A percentile compares a stretch with the other conserved stretches of the same genome.
These are phyloP conservation scores for Fusarium cyanostomum DNA, from an alignment of 2,329 filamentous ascomycete genomes.

Conservation along the genomic window DNA sequence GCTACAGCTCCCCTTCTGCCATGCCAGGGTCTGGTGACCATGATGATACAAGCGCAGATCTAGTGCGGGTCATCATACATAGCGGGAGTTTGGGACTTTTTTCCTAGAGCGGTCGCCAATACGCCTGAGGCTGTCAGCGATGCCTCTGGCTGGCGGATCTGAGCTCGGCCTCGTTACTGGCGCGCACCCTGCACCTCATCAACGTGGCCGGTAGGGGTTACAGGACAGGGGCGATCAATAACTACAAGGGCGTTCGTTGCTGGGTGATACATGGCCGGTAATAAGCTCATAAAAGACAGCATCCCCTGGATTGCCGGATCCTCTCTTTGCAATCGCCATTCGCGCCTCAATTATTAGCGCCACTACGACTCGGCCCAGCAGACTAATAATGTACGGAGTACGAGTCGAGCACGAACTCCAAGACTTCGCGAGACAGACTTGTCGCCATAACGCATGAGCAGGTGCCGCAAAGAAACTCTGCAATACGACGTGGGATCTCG, in stretches of 20 bases:
- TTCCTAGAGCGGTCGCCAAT: constrained; percentile 1
- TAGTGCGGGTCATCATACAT: constrained; percentile 10
- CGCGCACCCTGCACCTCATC: neutral
- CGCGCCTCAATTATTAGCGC: constrained; percentile 4
- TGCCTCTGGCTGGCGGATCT: neutral
- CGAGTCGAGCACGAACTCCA: constrained; percentile 19
- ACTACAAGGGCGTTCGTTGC: neutral
- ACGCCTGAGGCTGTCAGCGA: neutral
- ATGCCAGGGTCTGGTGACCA: constrained; percentile 22
- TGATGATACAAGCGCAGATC: constrained; percentile 27
- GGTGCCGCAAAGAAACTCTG: constrained; percentile 19
- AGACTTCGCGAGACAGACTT: neutral
- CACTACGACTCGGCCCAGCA: constrained; percentile 29
- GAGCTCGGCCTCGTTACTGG: neutral
- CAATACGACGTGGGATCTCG: constrained; percentile 28
- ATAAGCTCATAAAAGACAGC: constrained; percentile 2
- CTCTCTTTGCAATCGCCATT: constrained; percentile 15
- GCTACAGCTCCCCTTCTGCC: neutral
- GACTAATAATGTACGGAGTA: constrained; percentile 8
- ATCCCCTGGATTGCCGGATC: constrained; percentile 18
- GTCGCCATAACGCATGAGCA: constrained; percentile 10
- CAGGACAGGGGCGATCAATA: neutral
- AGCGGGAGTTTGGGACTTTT: constrained; percentile 10
- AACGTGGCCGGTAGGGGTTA: neutral
- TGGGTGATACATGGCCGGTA: neutral